These are phyloP conservation scores for Nicotiana noctiflora DNA, from an alignment of 257 asterid species.

Conservation along the genomic window DNA sequence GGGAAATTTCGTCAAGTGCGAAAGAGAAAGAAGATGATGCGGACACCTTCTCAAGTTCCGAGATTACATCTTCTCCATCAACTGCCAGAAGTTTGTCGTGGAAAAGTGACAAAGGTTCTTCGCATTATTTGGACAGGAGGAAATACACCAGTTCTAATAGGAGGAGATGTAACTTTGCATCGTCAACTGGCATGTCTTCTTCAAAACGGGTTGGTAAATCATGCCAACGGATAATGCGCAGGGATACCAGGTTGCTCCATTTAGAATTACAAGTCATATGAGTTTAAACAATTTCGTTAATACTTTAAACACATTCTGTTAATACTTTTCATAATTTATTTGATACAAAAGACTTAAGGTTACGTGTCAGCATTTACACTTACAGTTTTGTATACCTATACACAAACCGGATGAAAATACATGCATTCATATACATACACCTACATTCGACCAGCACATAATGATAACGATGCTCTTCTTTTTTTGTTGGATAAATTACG, in stretches of 20 bases:
- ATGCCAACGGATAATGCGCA: slow-evolving; percentile 71
- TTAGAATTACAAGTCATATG: neutral
- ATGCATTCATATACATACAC: neutral
- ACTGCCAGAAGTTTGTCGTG: slow-evolving; percentile 80
- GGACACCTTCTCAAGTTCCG: slow-evolving; percentile 68
- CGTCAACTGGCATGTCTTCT: slow-evolving; percentile 35
- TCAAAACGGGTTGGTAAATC: slow-evolving; percentile 73
- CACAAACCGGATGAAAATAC: too few species aligned
- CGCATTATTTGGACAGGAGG: slow-evolving; percentile 45
- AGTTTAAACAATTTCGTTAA: neutral
- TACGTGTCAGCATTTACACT: neutral
- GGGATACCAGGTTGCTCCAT: slow-evolving; percentile 54
- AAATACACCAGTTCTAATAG: slow-evolving; percentile 45
- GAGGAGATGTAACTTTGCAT: slow-evolving; percentile 47
- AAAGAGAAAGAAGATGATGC: slow-evolving; percentile 34
- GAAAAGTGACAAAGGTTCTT: slow-evolving; percentile 62
- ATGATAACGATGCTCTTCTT: neutral
- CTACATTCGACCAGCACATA: neutral
- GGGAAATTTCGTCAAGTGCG: slow-evolving; percentile 30
- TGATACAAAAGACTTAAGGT: neutral
- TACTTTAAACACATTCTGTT: neutral
- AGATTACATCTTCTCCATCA: slow-evolving; percentile 61
- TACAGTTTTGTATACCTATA: neutral
- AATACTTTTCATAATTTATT: neutral
- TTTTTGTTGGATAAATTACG: neutral